A percentile compares a stretch with the other conserved stretches of the same genome.
These are phyloP conservation scores for Asterochloris sp. DNA, from an alignment of 139 green algal genomes.

Conservation along the genomic window DNA sequence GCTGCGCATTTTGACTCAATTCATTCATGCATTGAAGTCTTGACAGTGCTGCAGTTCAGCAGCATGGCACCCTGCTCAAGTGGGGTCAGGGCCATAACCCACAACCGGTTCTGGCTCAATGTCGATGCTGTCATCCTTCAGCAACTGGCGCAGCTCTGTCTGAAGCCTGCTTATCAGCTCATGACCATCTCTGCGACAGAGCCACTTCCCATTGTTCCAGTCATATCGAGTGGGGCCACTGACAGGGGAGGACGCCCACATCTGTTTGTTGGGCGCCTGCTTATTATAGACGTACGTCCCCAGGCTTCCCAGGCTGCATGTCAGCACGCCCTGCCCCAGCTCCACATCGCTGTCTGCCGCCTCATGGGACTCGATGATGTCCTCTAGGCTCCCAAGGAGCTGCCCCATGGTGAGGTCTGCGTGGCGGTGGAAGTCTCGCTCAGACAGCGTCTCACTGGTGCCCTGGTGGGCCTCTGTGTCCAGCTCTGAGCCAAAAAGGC, in stretches of 20 bases:
- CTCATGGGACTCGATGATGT: slow-evolving; percentile 49
- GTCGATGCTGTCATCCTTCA: background rate
- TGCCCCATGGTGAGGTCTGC: slow-evolving; percentile 54
- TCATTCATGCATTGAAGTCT: no score
- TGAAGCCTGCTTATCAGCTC: slow-evolving; percentile 59
- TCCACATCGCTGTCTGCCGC: slow-evolving; percentile 25
- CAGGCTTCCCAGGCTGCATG: slow-evolving; percentile 58
- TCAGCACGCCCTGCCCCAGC: slow-evolving; percentile 75
- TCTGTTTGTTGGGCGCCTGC: slow-evolving; percentile 93
- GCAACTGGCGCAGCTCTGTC: slow-evolving; percentile 54
- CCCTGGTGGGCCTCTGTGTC: slow-evolving; percentile 4
- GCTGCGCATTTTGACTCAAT: no score
- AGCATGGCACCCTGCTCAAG: background rate
- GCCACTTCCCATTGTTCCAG: slow-evolving; percentile 55
- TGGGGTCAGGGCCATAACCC: slow-evolving; percentile 5
- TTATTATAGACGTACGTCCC: slow-evolving; percentile 99
- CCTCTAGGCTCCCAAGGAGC: slow-evolving; percentile 64
- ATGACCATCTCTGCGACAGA: slow-evolving; percentile 69
- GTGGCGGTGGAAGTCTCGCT: slow-evolving; percentile 53
- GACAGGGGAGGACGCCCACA: slow-evolving; percentile 95
- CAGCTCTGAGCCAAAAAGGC: background rate
- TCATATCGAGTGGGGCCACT: slow-evolving; percentile 62
- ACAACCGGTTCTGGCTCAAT: slow-evolving; percentile 5
- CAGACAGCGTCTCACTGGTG: slow-evolving; percentile 17
- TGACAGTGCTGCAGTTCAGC: no score